phyloP scores from a whole-genome alignment of 2,329 filamentous ascomycete species.

The Myrmaecium sp. region DNA sequence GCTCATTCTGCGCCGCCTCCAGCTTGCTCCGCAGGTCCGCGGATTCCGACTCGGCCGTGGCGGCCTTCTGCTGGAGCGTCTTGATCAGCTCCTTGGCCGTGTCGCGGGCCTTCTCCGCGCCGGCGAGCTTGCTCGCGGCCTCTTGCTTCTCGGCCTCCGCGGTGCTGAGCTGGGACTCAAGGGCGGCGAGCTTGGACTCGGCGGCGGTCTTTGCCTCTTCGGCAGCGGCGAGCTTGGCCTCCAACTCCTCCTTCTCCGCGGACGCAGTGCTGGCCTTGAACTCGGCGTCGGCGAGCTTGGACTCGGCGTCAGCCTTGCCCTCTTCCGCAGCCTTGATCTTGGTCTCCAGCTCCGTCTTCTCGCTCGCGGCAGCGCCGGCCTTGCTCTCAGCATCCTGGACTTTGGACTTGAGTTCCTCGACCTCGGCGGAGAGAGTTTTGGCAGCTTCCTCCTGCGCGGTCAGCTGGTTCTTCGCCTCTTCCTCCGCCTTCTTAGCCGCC shows the following conservation, averaged over 20 bases:
- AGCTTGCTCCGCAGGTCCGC: slow-evolving; percentile 2
- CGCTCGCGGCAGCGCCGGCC: slow-evolving; percentile 5
- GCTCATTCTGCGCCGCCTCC: slow-evolving; percentile 3
- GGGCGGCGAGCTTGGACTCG: slow-evolving; percentile 10
- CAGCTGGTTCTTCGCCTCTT: neutral
- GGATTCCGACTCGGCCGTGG: neutral
- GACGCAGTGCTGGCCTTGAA: slow-evolving; percentile 2
- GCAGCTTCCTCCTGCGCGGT: neutral
- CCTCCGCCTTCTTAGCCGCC: neutral
- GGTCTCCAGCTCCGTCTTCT: slow-evolving; percentile 4
- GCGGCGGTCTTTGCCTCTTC: slow-evolving; percentile 12
- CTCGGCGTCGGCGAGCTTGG: slow-evolving; percentile 8
- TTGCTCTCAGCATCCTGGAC: slow-evolving; percentile 3
- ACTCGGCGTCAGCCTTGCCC: neutral
- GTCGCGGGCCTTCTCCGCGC: neutral
- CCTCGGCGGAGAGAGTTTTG: neutral
- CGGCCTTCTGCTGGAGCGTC: no score
- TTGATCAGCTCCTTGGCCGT: slow-evolving; percentile 1
- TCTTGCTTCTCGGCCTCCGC: neutral
- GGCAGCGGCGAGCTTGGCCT: slow-evolving; percentile 8
- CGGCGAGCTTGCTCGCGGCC: neutral
- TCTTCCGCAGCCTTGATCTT: slow-evolving; percentile 1
- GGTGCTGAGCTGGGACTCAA: slow-evolving; percentile 2
- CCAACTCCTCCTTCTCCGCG: slow-evolving; percentile 10
- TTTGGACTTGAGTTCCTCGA: neutral